phyloP scores from a whole-genome alignment of 2,329 filamentous ascomycete species.

The Nemania sp. region DNA sequence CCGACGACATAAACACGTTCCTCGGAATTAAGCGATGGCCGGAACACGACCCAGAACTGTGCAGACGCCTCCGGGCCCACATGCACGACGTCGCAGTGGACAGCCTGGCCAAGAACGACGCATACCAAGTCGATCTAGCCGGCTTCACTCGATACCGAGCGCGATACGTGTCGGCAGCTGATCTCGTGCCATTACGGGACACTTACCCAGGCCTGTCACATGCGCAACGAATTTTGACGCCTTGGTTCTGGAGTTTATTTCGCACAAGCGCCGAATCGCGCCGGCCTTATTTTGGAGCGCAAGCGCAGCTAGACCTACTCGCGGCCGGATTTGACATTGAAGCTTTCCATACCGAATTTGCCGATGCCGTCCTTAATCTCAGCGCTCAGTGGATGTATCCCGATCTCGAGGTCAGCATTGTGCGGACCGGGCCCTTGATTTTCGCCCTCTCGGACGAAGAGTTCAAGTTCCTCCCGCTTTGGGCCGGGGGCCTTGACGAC shows the following conservation, averaged over 20 bases:
- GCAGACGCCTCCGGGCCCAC: neutral
- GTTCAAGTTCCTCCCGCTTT: constrained; percentile 66
- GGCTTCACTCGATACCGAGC: constrained; percentile 26
- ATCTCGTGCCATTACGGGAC: constrained; percentile 1
- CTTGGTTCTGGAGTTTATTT: constrained; percentile 15
- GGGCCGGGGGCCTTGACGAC: constrained; percentile 63
- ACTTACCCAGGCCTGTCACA: constrained; percentile 28
- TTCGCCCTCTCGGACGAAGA: constrained; percentile 61
- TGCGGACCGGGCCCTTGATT: constrained; percentile 51
- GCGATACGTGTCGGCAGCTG: constrained; percentile 26
- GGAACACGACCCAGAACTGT: neutral
- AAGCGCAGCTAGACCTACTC: too few relatives aligned
- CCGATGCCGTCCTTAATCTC: constrained; percentile 9
- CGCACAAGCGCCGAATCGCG: neutral
- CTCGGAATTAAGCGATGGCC: constrained; percentile 30
- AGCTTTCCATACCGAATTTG: neutral
- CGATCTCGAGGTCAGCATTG: constrained; percentile 42
- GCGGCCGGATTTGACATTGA: neutral
- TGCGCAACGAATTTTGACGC: constrained; percentile 30
- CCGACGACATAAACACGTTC: constrained; percentile 38
- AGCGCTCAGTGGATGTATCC: constrained; percentile 32
- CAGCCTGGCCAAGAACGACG: neutral
- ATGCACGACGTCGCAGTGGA: neutral
- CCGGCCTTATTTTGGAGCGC: too few relatives aligned
- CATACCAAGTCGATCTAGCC: neutral